These are phyloP conservation scores for Aspergillus quadricinctus DNA, from an alignment of 2,329 filamentous ascomycete genomes.

Conservation along the genomic window DNA sequence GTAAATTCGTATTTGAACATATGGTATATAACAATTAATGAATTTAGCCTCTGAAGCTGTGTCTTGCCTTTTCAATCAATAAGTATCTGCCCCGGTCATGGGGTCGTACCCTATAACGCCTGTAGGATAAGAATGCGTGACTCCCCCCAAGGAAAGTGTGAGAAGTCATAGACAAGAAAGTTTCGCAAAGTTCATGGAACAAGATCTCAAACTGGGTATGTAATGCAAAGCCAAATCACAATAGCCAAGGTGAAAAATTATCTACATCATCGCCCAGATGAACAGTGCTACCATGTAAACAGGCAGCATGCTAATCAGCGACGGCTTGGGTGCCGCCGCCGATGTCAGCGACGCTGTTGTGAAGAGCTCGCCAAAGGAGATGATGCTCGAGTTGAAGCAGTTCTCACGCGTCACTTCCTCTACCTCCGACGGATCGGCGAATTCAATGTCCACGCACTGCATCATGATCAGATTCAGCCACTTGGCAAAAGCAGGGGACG, in stretches of 20 bases:
- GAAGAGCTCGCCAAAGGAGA: conserved; percentile 75
- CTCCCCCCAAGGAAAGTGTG: not conserved
- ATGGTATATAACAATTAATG: not conserved
- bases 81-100: not conserved
- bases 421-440: conserved; percentile 75
- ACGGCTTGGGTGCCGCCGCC: conserved; percentile 14
- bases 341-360: conserved; percentile 26
- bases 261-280: conserved; percentile 15
- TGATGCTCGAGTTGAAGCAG: conserved; percentile 80
- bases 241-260: not conserved
- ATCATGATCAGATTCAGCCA: conserved; percentile 1
- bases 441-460: conserved; percentile 92
- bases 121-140: not conserved
- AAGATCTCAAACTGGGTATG: conserved; percentile 16
- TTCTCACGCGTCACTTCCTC: conserved; percentile 71
- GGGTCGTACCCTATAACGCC: not conserved
- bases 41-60: not conserved
- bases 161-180: not conserved
- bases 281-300: conserved; percentile 21
- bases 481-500: conserved; percentile 28
- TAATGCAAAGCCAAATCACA: conserved; percentile 1
- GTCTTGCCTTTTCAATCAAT: not conserved
- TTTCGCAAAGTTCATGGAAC: not conserved
- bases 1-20: not conserved
- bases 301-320: conserved; percentile 21